Evolutionary conservation across 208 protist genomes (phyloP).

Genomic region (Borovskyia barvae): DNA sequence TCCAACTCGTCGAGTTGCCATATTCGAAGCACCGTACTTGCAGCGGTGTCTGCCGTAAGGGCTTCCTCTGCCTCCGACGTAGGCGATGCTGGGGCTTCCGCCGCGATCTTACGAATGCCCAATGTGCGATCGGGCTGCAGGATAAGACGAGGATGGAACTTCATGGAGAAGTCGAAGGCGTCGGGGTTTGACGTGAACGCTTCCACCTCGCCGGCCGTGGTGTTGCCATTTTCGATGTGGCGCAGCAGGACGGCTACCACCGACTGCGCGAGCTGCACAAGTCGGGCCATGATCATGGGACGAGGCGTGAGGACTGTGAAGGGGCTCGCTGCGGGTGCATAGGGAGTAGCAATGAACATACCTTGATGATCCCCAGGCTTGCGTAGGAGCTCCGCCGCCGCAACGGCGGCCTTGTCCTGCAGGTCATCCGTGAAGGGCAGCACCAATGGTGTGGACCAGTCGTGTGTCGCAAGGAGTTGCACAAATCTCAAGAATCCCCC

Average conservation of each 20-base stretch:
- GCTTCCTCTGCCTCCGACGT: not conserved
- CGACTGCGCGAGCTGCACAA: conserved; percentile 73
- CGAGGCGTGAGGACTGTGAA: conserved; percentile 82
- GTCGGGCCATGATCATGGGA: conserved; percentile 77
- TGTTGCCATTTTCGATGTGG: conserved; percentile 32
- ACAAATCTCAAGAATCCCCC: conserved; percentile 82
- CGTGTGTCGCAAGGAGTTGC: conserved; percentile 71
- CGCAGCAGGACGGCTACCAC: conserved; percentile 44
- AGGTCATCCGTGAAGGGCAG: conserved; percentile 68
- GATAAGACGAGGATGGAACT: conserved; percentile 69
- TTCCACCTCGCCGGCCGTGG: conserved; percentile 30
- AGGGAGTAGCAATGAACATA: conserved; percentile 83
- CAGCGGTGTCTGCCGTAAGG: not conserved
- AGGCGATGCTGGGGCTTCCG: no score
- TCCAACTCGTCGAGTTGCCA: conserved; percentile 81
- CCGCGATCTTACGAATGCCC: conserved; percentile 5
- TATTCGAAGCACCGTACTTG: conserved; percentile 28
- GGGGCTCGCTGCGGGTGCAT: conserved; percentile 68
- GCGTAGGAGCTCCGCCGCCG: conserved; percentile 51
- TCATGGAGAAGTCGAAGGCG: conserved; percentile 73
- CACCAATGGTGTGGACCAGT: conserved; percentile 73
- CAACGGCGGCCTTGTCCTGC: conserved; percentile 26
- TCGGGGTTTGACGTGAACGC: conserved; percentile 50
- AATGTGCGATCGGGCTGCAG: conserved; percentile 68
- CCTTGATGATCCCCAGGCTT: conserved; percentile 60